Base-by-base conservation (phyloP, 352 stramenopile species). In the Blastocystis sp. region DNA sequence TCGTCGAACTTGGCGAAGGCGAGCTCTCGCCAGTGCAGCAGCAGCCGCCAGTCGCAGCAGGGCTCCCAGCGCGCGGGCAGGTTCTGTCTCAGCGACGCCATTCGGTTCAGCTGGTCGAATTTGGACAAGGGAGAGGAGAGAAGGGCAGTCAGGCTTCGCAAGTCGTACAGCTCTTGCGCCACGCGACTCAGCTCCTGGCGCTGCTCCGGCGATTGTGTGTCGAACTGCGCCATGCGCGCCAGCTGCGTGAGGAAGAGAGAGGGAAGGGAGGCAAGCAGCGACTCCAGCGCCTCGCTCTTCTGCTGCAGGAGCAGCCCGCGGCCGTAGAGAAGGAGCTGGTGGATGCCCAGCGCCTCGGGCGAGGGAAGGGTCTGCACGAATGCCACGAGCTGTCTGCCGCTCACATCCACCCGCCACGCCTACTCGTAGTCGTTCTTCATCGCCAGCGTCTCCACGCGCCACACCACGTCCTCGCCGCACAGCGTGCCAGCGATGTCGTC, bases 41-140 rank as follows among this genome's bases (percentile, higher is more conserved):
- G 2, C 1, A 21, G 17, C 3, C 52, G 34, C 66, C 66, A 76
- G 14, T 24, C 7, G 52, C 66, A 59, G 28, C 34, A 45, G n/a
- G 34, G 28, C n/a, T 76, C 66, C 24, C 6, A 17, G 21, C 11
- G 14, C 7, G 66, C 42, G 9, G 66, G 66, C 24, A 76, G 38
- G n/a, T 76, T 42, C 66, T 48, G 66, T 76, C 66, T 52, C 66
- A 40, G 54, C 19, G 21, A 52, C n/a, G 66, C 66, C 42, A 48
- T 52, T 17, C 42, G 38, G 1, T 48, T 21, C 11, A 57, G 42
- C 42, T 48, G 21, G 6, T 76, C 34, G 34, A 3, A 52, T 14
- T n/a, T 76, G 28, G 66, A 57, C n/a, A 54, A 1, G 52, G 21
- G 3, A 14, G 66, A 57, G 2, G 66, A 76, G 10, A 76, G 40